Conservation (phyloP, 306 rosid genomes). For the Prosopis cineraria region DNA sequence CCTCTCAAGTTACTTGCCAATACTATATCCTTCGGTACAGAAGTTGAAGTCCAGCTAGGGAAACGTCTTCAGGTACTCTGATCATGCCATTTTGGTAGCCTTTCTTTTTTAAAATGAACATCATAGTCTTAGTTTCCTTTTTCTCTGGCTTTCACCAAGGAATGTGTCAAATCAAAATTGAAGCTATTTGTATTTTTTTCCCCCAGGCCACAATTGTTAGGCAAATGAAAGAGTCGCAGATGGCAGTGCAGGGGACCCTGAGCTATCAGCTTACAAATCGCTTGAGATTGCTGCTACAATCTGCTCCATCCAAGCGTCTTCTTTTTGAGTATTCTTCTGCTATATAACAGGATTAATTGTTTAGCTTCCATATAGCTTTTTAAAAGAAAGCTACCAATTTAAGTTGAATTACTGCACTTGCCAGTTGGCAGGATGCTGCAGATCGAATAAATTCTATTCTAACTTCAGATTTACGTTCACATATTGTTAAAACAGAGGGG, state of each 20-base stretch:
- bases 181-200: not conserved
- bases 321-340: conserved; percentile 86
- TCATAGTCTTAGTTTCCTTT: not conserved
- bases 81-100: not conserved
- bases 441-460: not conserved
- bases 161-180: not conserved
- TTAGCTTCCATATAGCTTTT: not conserved
- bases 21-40: conserved; percentile 83
- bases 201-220: conserved; percentile 76
- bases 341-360: conserved; percentile 60
- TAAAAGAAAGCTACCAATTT: not conserved
- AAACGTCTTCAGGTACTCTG: conserved; percentile 79
- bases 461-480: not conserved
- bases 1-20: conserved; percentile 76
- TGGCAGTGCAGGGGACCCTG: conserved; percentile 91
- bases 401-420: not conserved
- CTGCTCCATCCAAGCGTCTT: conserved; percentile 68
- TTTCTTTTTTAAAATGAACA: too few relatives aligned
- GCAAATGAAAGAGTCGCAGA: conserved; percentile 92
- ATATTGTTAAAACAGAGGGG: not conserved
- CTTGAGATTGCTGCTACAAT: conserved; percentile 73
- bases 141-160: not conserved
- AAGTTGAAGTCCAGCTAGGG: conserved; percentile 94
- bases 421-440: not conserved
- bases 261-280: conserved; percentile 87